Conservation (phyloP, 192 early-diverging fungal genomes). For the Backusella tarrabulga region DNA sequence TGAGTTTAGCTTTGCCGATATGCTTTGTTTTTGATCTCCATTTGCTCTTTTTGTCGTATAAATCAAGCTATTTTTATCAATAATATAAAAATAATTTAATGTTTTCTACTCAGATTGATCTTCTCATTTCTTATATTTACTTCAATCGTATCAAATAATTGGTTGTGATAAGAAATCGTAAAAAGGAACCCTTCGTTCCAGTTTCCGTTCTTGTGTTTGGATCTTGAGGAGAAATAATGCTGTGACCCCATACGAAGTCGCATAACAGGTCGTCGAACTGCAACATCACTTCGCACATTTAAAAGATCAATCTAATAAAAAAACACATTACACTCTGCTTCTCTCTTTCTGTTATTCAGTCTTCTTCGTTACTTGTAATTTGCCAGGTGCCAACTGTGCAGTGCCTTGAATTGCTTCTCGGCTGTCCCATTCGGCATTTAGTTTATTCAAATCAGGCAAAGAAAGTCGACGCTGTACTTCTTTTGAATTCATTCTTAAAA, state of each 20-base stretch:
- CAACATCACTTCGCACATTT: slow-evolving; percentile 27
- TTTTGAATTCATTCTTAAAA: not conserved
- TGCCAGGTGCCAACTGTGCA: slow-evolving; percentile 19
- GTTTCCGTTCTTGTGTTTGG: slow-evolving; percentile 50
- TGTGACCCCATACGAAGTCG: slow-evolving; percentile 36
- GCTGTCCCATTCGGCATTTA: slow-evolving; percentile 14
- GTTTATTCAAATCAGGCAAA: slow-evolving; percentile 29
- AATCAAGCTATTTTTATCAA: slow-evolving; percentile 29
- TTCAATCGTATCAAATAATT: slow-evolving; percentile 74
- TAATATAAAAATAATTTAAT: not conserved
- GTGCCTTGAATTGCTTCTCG: slow-evolving; percentile 16
- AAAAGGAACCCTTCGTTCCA: slow-evolving; percentile 81
- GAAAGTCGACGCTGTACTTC: slow-evolving; percentile 23
- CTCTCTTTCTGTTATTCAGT: not conserved
- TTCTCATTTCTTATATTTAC: slow-evolving; percentile 16
- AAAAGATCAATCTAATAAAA: slow-evolving; percentile 34
- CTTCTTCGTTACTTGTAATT: slow-evolving; percentile 24
- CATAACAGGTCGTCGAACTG: slow-evolving; percentile 20
- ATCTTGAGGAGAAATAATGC: slow-evolving; percentile 45
- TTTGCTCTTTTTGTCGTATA: slow-evolving; percentile 33
- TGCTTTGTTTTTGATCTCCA: slow-evolving; percentile 37
- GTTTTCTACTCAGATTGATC: not conserved
- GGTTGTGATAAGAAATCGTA: slow-evolving; percentile 68
- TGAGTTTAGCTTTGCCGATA: slow-evolving; percentile 38
- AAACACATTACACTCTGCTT: not conserved